These are phyloP conservation scores for Nakaseomyces bracarensis DNA, from an alignment of 1,139 yeast species.

Conservation along the genomic window DNA sequence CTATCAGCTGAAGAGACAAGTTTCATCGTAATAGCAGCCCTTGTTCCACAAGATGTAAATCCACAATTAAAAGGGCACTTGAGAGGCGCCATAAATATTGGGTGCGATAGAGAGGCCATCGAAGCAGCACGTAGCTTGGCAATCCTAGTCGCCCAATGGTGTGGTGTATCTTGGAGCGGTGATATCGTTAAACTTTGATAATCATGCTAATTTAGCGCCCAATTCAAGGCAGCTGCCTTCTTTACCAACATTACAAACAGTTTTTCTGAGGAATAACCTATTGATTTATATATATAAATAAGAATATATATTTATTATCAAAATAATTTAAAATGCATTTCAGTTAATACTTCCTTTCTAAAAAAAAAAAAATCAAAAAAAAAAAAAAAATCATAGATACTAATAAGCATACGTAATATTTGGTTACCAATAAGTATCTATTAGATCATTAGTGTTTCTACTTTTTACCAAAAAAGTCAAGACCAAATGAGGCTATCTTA, in stretches of 20 bases:
- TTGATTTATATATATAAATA: no score
- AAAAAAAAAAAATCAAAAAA: no score
- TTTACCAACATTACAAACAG: no score
- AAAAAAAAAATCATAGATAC: not conserved
- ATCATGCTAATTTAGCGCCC: not conserved
- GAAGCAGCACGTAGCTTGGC: conserved; percentile 53
- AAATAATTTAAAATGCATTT: no score
- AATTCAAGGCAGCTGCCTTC: no score
- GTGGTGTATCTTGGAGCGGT: conserved; percentile 56
- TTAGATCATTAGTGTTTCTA: not conserved
- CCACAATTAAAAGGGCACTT: conserved; percentile 89
- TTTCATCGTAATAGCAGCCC: conserved; percentile 64
- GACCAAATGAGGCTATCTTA: conserved; percentile 12
- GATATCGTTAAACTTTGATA: conserved; percentile 25
- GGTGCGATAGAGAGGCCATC: conserved; percentile 60
- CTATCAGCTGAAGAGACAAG: conserved; percentile 66
- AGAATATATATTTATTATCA: no score
- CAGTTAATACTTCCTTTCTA: no score
- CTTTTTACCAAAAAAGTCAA: conserved; percentile 13
- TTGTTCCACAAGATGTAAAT: conserved; percentile 90
- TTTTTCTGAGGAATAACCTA: no score
- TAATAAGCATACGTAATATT: no score
- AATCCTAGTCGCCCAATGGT: conserved; percentile 63
- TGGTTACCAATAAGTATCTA: not conserved
- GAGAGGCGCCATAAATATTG: conserved; percentile 74